These are phyloP conservation scores for Haplosporangium sp. DNA, from an alignment of 371 early-diverging fungal species.

Conservation along the genomic window DNA sequence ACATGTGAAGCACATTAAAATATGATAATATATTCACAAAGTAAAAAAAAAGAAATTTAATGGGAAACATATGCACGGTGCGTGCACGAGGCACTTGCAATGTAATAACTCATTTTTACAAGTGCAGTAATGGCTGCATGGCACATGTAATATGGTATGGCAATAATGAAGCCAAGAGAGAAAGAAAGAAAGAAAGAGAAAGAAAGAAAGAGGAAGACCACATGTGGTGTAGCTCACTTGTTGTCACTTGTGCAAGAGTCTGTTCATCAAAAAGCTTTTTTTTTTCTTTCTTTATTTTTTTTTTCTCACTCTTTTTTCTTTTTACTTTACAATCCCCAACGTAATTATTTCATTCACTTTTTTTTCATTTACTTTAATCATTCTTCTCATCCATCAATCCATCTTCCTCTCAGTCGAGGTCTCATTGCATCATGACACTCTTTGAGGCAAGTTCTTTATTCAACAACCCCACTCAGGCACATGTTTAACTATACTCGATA, in stretches of 20 bases:
- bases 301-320: not conserved
- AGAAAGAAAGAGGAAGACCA: too few relatives aligned
- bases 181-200: too few relatives aligned
- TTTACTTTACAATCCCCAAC: not conserved
- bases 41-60: not conserved
- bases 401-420: not conserved
- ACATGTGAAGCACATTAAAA: not conserved
- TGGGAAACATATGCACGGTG: not conserved
- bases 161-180: not conserved
- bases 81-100: slow-evolving; percentile 33
- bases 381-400: not conserved
- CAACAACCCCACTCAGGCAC: not conserved
- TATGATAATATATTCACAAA: not conserved
- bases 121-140: too few relatives aligned
- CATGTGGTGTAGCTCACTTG: too few relatives aligned
- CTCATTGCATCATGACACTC: slow-evolving; percentile 33
- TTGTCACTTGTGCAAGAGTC: not conserved
- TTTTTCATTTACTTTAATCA: not conserved
- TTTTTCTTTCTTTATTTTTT: not conserved
- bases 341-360: not conserved
- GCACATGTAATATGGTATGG: too few relatives aligned
- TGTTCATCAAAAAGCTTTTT: not conserved
- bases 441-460: slow-evolving; percentile 33
- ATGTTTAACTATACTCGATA: not conserved
- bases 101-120: too few relatives aligned